A percentile compares a stretch with the other conserved stretches of the same genome.
phyloP scores from a whole-genome alignment of 352 stramenopile species.

The Thalassiosira oceanica region DNA sequence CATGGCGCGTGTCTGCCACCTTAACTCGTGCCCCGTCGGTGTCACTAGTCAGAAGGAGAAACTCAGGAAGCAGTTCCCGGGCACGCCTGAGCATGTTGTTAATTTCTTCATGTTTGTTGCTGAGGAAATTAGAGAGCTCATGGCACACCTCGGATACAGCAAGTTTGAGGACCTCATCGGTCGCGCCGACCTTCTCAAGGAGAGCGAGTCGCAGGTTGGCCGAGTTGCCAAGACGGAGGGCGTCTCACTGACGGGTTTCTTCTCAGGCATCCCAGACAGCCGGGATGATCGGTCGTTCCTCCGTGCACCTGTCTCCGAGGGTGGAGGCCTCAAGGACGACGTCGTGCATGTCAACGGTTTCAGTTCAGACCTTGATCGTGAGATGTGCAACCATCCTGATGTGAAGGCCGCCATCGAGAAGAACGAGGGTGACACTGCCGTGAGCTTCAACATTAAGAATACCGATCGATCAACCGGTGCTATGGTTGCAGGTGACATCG shows the following conservation, averaged over 20 bases:
- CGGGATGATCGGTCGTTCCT: slow-evolving; percentile 84
- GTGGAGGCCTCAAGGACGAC: slow-evolving; percentile 81
- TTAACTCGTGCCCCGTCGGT: slow-evolving; percentile 87
- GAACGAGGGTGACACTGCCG: slow-evolving; percentile 75
- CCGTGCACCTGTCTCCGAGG: slow-evolving; percentile 48
- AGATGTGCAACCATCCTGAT: slow-evolving; percentile 67
- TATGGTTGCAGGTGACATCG: slow-evolving; percentile 91
- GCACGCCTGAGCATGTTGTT: slow-evolving; percentile 85
- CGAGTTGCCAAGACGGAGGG: slow-evolving; percentile 78
- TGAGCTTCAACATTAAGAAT: slow-evolving; percentile 86
- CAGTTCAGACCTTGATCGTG: slow-evolving; percentile 82
- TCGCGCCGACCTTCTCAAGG: slow-evolving; percentile 88
- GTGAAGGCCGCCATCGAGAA: slow-evolving; percentile 78
- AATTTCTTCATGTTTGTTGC: slow-evolving; percentile 87
- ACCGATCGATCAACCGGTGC: slow-evolving; percentile 90
- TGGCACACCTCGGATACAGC: slow-evolving; percentile 87
- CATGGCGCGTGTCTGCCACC: slow-evolving; percentile 87
- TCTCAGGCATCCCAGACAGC: slow-evolving; percentile 76
- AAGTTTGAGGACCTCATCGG: slow-evolving; percentile 93
- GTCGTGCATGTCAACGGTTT: slow-evolving; percentile 86
- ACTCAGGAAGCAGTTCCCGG: slow-evolving; percentile 86
- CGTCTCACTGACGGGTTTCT: slow-evolving; percentile 78
- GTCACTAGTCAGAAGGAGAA: slow-evolving; percentile 84
- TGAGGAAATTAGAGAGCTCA: slow-evolving; percentile 83
- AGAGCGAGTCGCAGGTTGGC: slow-evolving; percentile 77